phyloP scores from a whole-genome alignment of 179 eudicot species.

The Amaranthus tricolor region DNA sequence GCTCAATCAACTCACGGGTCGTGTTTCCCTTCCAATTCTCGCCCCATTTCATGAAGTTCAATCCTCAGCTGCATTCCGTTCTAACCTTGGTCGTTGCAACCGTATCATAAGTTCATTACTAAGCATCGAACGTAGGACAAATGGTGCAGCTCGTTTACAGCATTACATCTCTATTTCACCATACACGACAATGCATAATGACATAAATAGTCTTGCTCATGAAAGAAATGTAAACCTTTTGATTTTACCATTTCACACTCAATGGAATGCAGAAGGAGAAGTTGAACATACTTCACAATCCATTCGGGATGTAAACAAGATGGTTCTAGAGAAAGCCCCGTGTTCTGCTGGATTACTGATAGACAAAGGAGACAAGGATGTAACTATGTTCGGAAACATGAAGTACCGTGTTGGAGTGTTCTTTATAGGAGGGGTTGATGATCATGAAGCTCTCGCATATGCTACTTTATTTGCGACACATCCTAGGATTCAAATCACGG shows the following conservation, averaged over 20 bases:
- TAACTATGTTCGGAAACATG: neutral
- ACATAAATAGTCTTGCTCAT: conserved; percentile 46
- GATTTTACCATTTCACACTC: conserved; percentile 50
- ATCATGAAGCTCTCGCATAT: conserved; percentile 63
- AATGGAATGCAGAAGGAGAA: conserved; percentile 30
- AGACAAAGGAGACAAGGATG: conserved; percentile 39
- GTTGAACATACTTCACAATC: conserved; percentile 33
- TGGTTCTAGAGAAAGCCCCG: conserved; percentile 47
- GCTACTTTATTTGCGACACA: conserved; percentile 41
- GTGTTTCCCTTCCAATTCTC: conserved; percentile 41
- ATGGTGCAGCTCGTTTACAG: conserved; percentile 34
- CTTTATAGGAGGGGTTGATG: conserved; percentile 66
- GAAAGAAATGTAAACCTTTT: conserved; percentile 40
- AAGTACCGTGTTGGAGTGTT: conserved; percentile 32
- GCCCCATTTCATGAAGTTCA: conserved; percentile 27
- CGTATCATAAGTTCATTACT: conserved; percentile 40
- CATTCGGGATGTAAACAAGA: conserved; percentile 43
- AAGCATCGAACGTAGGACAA: conserved; percentile 32
- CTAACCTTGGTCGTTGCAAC: conserved; percentile 38
- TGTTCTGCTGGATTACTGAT: conserved; percentile 58
- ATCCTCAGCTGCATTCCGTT: conserved; percentile 26
- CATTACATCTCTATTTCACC: conserved; percentile 36
- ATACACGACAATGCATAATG: conserved; percentile 55
- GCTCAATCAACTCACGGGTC: conserved; percentile 56
- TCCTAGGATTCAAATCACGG: conserved; percentile 32